Percentiles rank a stretch among this genome's conserved stretches.
Evolutionary conservation across 805 yeast species (phyloP).

Genomic region (Metschnikowia proteae): DNA sequence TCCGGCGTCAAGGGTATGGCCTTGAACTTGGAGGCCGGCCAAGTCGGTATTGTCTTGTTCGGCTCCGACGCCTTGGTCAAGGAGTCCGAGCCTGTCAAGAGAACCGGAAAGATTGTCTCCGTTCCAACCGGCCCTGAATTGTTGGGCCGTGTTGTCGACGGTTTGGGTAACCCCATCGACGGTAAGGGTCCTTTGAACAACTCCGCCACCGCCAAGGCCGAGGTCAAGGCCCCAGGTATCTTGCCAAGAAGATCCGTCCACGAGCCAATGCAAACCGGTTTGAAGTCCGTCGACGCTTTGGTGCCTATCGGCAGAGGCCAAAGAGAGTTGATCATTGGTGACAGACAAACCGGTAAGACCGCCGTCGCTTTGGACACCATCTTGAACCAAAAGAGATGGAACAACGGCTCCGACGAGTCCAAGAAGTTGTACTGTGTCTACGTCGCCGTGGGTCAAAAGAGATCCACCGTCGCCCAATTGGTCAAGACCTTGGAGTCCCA

Average conservation of each 20-base stretch:
- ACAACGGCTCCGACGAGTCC: conserved; percentile 88
- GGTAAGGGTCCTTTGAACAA: conserved; percentile 98
- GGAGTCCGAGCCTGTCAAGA: conserved; percentile 99
- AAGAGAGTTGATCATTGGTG: conserved; percentile 99
- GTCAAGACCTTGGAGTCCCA: conserved; percentile 98
- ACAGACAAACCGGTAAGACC: conserved; percentile 99
- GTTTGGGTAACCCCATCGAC: conserved; percentile 98
- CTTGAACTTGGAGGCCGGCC: conserved; percentile 99
- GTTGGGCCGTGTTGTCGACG: conserved; percentile 99
- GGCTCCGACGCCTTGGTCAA: conserved; percentile 98
- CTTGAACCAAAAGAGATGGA: conserved; percentile 99
- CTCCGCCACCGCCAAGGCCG: conserved; percentile 86
- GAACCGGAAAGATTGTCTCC: conserved; percentile 99
- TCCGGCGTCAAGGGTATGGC: conserved; percentile 99
- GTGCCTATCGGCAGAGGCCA: conserved; percentile 99
- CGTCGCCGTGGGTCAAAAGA: conserved; percentile 99
- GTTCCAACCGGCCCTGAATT: conserved; percentile 98
- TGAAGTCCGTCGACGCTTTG: conserved; percentile 97
- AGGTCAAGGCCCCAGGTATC: conserved; percentile 99
- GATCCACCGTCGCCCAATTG: conserved; percentile 99
- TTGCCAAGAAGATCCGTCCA: conserved; percentile 97
- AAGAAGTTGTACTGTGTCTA: conserved; percentile 99
- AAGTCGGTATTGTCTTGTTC: conserved; percentile 99
- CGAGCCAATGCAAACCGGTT: conserved; percentile 99
- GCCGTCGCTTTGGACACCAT: conserved; percentile 98